Evolutionary conservation across 805 yeast genomes (phyloP).

Genomic region (Cyberlindnera mycetangii): DNA sequence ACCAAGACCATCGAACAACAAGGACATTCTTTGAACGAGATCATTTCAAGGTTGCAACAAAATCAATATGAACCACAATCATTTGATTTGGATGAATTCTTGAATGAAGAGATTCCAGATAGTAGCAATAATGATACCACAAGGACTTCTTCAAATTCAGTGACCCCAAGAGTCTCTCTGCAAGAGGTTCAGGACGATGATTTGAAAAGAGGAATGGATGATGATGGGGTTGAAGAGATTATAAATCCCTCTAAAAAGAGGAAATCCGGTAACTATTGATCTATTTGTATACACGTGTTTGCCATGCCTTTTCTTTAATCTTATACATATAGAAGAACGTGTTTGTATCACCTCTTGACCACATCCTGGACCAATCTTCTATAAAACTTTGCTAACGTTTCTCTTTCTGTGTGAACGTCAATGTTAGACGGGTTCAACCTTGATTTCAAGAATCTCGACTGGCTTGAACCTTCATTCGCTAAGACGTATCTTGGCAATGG

Average conservation of each 20-base stretch:
- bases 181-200: slow-evolving; percentile 73
- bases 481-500: slow-evolving; percentile 95
- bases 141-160: background rate
- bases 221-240: slow-evolving; percentile 12
- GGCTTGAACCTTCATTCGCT: slow-evolving; percentile 96
- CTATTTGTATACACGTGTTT: background rate
- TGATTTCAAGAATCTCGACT: slow-evolving; percentile 90
- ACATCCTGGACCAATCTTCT: slow-evolving; percentile 4
- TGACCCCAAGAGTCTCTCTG: background rate
- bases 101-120: slow-evolving; percentile 17
- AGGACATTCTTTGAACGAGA: slow-evolving; percentile 27
- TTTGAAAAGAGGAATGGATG: slow-evolving; percentile 50
- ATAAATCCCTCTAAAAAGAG: slow-evolving; percentile 14
- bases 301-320: background rate
- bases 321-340: background rate
- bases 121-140: background rate
- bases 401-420: slow-evolving; percentile 17
- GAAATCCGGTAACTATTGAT: slow-evolving; percentile 6
- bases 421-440: slow-evolving; percentile 69
- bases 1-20: slow-evolving; percentile 26
- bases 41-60: slow-evolving; percentile 20
- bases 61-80: slow-evolving; percentile 14
- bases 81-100: slow-evolving; percentile 27
- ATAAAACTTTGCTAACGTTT: slow-evolving; percentile 16
- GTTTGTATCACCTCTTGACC: slow-evolving; percentile 1